phyloP scores from a whole-genome alignment of 2,329 filamentous ascomycete species.

The Neophaeococcomyces aloes region DNA sequence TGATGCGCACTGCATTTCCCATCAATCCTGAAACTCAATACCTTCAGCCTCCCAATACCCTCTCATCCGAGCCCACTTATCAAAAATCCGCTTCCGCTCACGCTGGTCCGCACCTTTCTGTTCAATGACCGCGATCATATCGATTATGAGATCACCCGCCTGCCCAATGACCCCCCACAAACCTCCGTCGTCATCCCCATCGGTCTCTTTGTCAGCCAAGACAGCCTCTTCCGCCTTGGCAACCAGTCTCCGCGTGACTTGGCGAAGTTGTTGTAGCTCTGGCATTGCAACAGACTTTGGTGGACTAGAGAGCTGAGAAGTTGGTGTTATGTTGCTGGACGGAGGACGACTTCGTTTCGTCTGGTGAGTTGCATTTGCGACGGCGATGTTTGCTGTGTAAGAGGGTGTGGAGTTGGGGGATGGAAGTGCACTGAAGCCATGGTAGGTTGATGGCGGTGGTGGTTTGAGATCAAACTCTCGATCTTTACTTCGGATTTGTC shows the following conservation, averaged over 20 bases:
- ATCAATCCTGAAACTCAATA: background rate
- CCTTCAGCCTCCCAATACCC: background rate
- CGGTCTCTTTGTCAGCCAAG: background rate
- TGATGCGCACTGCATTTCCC: background rate
- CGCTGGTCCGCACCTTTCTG: background rate
- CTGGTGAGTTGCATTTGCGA: too few species aligned
- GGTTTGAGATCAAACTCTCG: background rate
- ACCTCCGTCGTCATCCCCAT: background rate
- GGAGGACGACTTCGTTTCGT: background rate
- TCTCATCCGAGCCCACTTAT: background rate
- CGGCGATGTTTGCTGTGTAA: background rate
- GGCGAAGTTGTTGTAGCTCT: constrained; percentile 1
- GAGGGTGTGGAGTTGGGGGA: background rate
- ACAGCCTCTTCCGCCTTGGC: constrained; percentile 2
- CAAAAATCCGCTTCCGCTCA: background rate
- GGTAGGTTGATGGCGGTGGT: background rate
- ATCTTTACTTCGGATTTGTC: background rate
- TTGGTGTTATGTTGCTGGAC: background rate
- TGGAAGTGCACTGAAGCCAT: background rate
- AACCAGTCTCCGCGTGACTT: constrained; percentile 1
- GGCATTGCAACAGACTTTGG: background rate
- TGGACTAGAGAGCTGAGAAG: background rate
- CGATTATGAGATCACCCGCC: background rate
- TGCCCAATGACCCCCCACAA: background rate
- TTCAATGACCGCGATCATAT: constrained; percentile 1